Evolutionary conservation across 169 alveolate species (phyloP), one percentile per base, ranked within the genome.

Genomic region (Eimeria zaria): DNA sequence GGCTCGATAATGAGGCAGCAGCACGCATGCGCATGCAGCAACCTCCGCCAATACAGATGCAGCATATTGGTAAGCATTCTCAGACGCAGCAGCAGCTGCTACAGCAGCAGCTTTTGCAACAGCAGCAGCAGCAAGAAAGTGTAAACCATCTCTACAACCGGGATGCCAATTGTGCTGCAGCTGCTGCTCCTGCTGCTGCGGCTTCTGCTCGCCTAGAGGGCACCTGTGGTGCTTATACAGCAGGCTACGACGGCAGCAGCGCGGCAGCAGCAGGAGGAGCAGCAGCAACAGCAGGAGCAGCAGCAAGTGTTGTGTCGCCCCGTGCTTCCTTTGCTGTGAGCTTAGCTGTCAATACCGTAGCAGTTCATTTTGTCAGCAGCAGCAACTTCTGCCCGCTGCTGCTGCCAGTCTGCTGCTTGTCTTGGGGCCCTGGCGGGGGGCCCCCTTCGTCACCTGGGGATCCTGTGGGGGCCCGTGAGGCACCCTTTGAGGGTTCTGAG

Each of bases 291-390:
- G 80, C 60, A 22, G 46, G 55, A 84, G 60, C 92, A 33, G 80
- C 92, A 30, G 80, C 80, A 30, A 80, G 60, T 1, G 60, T 60
- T 27, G 62, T 58, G 27, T 16, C 80, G 24, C 92, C 92, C 7
- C 92, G 92, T 84, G 78, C 64, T 11, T 84, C 92, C 12, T 84
- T 33, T 18, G 92, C 80, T 14, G 60, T 84, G 9, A 84, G 92
- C 60, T 36, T 84, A 22, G 44, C 92, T 8, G 92, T 84, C 2
- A 73, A 84, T 5, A 53, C 92, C 16, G 22, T 84, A 11, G 74
- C 92, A 39, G 46, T 84, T 58, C 92, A 84, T n/a, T 60, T 84
- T 36, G 92, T 84, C 14, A 69, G 78, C 74, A 84, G 92, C 58
- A 55, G 78, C 60, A 69, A 60, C 36, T 84, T 84, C 55, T 55